These are phyloP conservation scores for Aureobasidium sp. DNA, from an alignment of 2,329 filamentous ascomycete genomes.

Conservation along the genomic window DNA sequence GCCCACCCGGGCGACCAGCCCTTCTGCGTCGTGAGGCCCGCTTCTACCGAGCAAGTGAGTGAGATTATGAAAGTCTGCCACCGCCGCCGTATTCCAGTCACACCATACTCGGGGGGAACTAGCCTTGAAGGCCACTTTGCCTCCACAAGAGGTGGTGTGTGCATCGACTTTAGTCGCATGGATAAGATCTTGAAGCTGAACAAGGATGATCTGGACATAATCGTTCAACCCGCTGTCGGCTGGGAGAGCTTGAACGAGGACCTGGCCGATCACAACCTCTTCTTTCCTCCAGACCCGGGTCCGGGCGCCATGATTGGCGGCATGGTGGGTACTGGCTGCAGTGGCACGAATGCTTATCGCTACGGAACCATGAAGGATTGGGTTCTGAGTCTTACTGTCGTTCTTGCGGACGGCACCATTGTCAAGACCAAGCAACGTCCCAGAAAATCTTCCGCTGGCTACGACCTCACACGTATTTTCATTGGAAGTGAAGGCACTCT, in stretches of 20 bases:
- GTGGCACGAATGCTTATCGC: slow-evolving; percentile 80
- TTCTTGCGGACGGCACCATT: slow-evolving; percentile 81
- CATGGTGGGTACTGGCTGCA: slow-evolving; percentile 72
- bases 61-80: slow-evolving; percentile 85
- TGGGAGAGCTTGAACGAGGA: slow-evolving; percentile 83
- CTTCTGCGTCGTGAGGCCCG: slow-evolving; percentile 66
- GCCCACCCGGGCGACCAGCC: slow-evolving; percentile 37
- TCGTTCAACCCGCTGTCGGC: slow-evolving; percentile 61
- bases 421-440: slow-evolving; percentile 85
- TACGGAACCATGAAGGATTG: slow-evolving; percentile 95
- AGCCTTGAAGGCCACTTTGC: slow-evolving; percentile 86
- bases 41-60: slow-evolving; percentile 75
- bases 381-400: slow-evolving; percentile 80
- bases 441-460: slow-evolving; percentile 83
- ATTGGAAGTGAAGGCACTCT: slow-evolving; percentile 89
- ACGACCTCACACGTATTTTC: slow-evolving; percentile 83
- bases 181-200: slow-evolving; percentile 71
- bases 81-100: slow-evolving; percentile 71
- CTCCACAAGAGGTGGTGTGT: slow-evolving; percentile 73
- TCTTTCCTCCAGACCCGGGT: slow-evolving; percentile 88
- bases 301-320: slow-evolving; percentile 90
- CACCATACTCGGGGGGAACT: slow-evolving; percentile 80
- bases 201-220: slow-evolving; percentile 57
- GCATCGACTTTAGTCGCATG: slow-evolving; percentile 82
- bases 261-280: slow-evolving; percentile 63